A percentile compares a stretch with the other conserved stretches of the same genome.
Conservation (phyloP, 805 yeast species). For the Yarrowia deformans region DNA sequence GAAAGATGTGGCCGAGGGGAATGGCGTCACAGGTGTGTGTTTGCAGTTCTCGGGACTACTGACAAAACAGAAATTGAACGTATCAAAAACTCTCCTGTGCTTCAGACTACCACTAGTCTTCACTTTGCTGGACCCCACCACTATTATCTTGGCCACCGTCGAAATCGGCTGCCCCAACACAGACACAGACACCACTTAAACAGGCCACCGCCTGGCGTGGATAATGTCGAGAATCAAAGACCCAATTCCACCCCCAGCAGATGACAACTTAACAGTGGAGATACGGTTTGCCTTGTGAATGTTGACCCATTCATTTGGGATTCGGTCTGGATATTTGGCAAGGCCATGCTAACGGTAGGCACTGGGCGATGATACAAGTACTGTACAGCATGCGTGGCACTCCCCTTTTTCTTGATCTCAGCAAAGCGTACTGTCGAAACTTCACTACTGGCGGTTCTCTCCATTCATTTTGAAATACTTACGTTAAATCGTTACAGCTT, state of each 20-base stretch:
- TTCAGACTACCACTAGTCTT: background rate
- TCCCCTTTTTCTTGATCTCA: too few species aligned
- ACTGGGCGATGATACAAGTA: too few species aligned
- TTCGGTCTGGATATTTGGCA: too few species aligned
- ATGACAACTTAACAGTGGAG: too few species aligned
- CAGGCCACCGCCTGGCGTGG: background rate
- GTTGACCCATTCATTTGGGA: too few species aligned
- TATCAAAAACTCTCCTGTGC: background rate
- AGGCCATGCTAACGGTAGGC: too few species aligned
- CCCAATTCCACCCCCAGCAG: too few species aligned
- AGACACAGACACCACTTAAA: background rate
- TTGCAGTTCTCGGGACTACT: slow-evolving; percentile 5
- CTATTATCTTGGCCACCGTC: slow-evolving; percentile 2
- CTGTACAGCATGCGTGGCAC: too few species aligned
- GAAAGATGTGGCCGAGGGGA: slow-evolving; percentile 4
- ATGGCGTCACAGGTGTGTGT: slow-evolving; percentile 17
- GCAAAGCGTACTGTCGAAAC: too few species aligned
- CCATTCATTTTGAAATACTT: too few species aligned
- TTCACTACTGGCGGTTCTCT: too few species aligned
- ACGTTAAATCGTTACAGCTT: background rate
- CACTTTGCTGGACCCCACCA: slow-evolving; percentile 10
- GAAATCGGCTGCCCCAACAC: slow-evolving; percentile 5
- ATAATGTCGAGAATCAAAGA: background rate
- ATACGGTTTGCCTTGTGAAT: too few species aligned
- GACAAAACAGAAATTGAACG: slow-evolving; percentile 5